A percentile compares a stretch with the other conserved stretches of the same genome.
Evolutionary conservation across 352 stramenopile species (phyloP).

Genomic region (Saprolegnia diclina): DNA sequence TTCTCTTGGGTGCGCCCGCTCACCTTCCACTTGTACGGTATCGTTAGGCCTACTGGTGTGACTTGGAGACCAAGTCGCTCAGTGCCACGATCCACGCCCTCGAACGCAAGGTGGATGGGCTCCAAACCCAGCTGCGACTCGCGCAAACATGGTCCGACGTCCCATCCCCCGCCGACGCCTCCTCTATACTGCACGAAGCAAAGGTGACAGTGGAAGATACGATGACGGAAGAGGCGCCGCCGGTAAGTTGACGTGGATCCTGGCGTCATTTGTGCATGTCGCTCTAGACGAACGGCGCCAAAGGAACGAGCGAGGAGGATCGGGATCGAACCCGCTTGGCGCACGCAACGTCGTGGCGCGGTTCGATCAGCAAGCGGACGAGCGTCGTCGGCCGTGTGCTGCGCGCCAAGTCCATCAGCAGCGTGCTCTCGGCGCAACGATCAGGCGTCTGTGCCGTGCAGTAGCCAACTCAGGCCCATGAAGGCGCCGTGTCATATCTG

Average conservation of each 20-base stretch:
- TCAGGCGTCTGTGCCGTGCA: neutral
- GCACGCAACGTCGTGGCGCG: neutral
- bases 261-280: neutral
- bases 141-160: neutral
- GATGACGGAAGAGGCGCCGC: neutral
- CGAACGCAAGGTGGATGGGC: constrained; percentile 12
- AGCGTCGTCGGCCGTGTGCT: neutral
- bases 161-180: neutral
- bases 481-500: too few species aligned
- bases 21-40: too few species aligned
- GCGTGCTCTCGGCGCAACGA: neutral
- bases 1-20: neutral
- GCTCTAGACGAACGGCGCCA: neutral
- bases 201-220: neutral
- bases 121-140: constrained; percentile 12
- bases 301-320: neutral
- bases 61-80: constrained; percentile 23
- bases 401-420: neutral
- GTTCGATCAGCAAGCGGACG: neutral
- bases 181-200: neutral
- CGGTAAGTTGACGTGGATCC: neutral
- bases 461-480: neutral
- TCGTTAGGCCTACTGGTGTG: constrained; percentile 22
- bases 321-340: neutral
- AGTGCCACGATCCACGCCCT: constrained; percentile 3